Evolutionary conservation across 805 yeast genomes (phyloP).

Genomic region (Myxozyma neotropica): DNA sequence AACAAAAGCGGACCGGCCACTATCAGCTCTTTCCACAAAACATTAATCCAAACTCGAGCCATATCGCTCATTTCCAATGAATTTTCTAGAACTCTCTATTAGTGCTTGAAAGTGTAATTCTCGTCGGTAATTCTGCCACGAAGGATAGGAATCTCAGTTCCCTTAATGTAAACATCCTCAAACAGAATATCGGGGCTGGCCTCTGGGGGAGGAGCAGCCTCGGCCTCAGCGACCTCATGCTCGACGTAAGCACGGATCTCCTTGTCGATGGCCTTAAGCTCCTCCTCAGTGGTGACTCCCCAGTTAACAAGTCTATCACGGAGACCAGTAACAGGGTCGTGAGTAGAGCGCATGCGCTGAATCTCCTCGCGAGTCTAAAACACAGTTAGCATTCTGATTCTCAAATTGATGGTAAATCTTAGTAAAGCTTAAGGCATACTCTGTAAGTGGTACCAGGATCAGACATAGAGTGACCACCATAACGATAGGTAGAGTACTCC

Average conservation of each 20-base stretch:
- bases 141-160: conserved; percentile 85
- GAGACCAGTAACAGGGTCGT: conserved; percentile 96
- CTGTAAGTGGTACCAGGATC: conserved; percentile 99
- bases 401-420: too few species aligned
- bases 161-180: conserved; percentile 95
- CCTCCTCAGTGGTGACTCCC: conserved; percentile 88
- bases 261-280: conserved; percentile 92
- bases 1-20: conserved; percentile 32
- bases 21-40: neutral
- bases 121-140: conserved; percentile 98
- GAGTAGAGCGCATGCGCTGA: conserved; percentile 98
- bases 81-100: neutral
- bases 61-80: neutral
- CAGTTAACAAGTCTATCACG: conserved; percentile 82
- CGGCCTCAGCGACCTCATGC: conserved; percentile 91
- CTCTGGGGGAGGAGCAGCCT: conserved; percentile 91
- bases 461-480: conserved; percentile 99
- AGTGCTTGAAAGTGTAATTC: conserved; percentile 70
- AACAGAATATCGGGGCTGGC: conserved; percentile 91
- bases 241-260: conserved; percentile 95
- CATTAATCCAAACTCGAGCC: neutral
- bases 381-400: neutral
- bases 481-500: conserved; percentile 98
- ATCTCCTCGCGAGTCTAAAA: conserved; percentile 90
- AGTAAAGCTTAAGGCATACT: too few species aligned